These are phyloP conservation scores for Patellifolia procumbens DNA, from an alignment of 179 eudicot genomes.

Conservation along the genomic window DNA sequence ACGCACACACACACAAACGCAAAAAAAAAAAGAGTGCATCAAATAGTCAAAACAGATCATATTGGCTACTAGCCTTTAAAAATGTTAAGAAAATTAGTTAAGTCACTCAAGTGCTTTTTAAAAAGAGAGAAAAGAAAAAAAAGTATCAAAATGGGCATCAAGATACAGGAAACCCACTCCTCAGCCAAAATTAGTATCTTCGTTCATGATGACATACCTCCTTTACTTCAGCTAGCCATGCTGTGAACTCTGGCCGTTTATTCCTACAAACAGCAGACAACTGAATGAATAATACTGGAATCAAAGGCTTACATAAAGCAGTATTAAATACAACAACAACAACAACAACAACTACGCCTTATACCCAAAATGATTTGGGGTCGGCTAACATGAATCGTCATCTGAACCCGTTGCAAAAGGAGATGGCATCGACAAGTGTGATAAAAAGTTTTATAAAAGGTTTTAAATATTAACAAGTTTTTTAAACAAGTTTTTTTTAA, in stretches of 20 bases:
- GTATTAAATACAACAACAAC: not conserved
- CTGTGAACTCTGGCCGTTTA: slow-evolving; percentile 91
- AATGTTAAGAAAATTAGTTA: not conserved
- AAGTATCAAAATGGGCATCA: not conserved
- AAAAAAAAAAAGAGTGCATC: not conserved
- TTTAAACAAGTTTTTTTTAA: too few species aligned
- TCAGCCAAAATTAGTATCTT: slow-evolving; percentile 3
- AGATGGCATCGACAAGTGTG: too few species aligned
- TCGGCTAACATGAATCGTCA: too few species aligned
- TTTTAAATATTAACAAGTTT: too few species aligned
- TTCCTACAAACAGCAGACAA: slow-evolving; percentile 56
- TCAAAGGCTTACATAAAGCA: not conserved
- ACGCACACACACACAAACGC: too few species aligned
- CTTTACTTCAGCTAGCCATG: slow-evolving; percentile 88
- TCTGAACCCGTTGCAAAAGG: too few species aligned
- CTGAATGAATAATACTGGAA: not conserved
- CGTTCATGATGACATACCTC: slow-evolving; percentile 45
- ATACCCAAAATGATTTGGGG: too few species aligned
- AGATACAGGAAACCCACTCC: not conserved
- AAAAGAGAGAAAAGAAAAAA: not conserved
- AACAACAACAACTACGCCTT: too few species aligned
- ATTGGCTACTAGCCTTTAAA: not conserved
- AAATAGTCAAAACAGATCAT: not conserved
- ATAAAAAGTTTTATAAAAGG: too few species aligned
- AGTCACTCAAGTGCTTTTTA: too few species aligned